Evolutionary conservation across 768 basidiomycete genomes (phyloP).

Genomic region (Agaricus blazei): DNA sequence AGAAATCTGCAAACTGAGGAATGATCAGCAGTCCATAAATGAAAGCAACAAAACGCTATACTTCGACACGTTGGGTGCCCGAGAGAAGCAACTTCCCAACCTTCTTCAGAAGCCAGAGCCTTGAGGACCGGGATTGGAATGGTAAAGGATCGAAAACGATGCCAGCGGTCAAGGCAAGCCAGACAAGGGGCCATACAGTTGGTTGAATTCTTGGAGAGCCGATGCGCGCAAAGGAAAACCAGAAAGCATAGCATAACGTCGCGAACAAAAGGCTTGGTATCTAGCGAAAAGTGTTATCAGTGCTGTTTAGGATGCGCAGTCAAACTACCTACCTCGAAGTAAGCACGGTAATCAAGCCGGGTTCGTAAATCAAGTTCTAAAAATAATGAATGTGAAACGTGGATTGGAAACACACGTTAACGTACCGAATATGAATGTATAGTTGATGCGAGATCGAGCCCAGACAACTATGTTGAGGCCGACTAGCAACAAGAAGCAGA

Average conservation of each 20-base stretch:
- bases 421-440: slow-evolving; percentile 86
- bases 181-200: slow-evolving; percentile 74
- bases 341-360: slow-evolving; percentile 74
- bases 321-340: slow-evolving; percentile 41
- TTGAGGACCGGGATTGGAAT: slow-evolving; percentile 51
- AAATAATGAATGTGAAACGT: background rate
- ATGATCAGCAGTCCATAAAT: slow-evolving; percentile 8
- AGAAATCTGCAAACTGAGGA: slow-evolving; percentile 76
- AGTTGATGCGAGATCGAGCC: slow-evolving; percentile 77
- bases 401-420: background rate
- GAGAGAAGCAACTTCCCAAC: slow-evolving; percentile 60
- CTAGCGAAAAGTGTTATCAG: slow-evolving; percentile 27
- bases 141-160: slow-evolving; percentile 77
- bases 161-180: slow-evolving; percentile 59
- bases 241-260: slow-evolving; percentile 74
- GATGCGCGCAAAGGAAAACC: slow-evolving; percentile 71
- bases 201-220: slow-evolving; percentile 54
- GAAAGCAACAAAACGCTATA: slow-evolving; percentile 24
- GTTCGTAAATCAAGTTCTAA: slow-evolving; percentile 67
- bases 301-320: background rate
- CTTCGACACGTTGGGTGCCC: slow-evolving; percentile 73
- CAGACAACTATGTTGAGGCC: slow-evolving; percentile 83
- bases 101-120: slow-evolving; percentile 79
- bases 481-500: slow-evolving; percentile 71
- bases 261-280: slow-evolving; percentile 77